These are phyloP conservation scores for Phaeolepiota aurea DNA, from an alignment of 768 basidiomycete genomes.

Conservation along the genomic window DNA sequence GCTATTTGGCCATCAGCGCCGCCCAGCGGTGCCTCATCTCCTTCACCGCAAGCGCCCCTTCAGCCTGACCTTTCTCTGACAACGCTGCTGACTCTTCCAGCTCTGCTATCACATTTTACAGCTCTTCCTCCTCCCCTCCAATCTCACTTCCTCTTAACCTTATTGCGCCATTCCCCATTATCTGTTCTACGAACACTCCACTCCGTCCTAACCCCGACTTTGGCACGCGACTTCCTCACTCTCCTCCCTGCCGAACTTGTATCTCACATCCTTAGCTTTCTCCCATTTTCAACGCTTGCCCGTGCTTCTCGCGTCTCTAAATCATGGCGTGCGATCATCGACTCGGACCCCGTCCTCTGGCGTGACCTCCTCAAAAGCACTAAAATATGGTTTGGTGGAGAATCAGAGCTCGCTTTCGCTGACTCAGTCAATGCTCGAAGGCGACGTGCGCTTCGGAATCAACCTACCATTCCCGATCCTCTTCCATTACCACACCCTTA, in stretches of 20 bases:
- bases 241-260: slow-evolving; percentile 89
- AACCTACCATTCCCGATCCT: slow-evolving; percentile 26
- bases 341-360: slow-evolving; percentile 88
- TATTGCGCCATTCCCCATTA: slow-evolving; percentile 85
- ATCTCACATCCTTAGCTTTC: slow-evolving; percentile 78
- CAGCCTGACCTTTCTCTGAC: slow-evolving; percentile 79
- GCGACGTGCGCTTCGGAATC: slow-evolving; percentile 27
- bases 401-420: slow-evolving; percentile 76
- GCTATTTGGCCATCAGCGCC: slow-evolving; percentile 75
- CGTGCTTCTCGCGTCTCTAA: slow-evolving; percentile 85
- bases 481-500: slow-evolving; percentile 79
- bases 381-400: slow-evolving; percentile 84
- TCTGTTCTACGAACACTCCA: slow-evolving; percentile 87
- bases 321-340: slow-evolving; percentile 87
- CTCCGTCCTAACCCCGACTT: slow-evolving; percentile 79
- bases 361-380: slow-evolving; percentile 76
- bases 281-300: slow-evolving; percentile 76
- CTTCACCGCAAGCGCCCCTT: slow-evolving; percentile 59
- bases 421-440: slow-evolving; percentile 60
- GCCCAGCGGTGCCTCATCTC: slow-evolving; percentile 71
- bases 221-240: slow-evolving; percentile 92
- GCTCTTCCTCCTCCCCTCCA: slow-evolving; percentile 75
- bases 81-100: slow-evolving; percentile 80
- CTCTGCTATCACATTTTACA: slow-evolving; percentile 75
- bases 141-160: slow-evolving; percentile 88